Evolutionary conservation across 371 early-diverging fungal genomes (phyloP).

Genomic region (Mucor saturninus): DNA sequence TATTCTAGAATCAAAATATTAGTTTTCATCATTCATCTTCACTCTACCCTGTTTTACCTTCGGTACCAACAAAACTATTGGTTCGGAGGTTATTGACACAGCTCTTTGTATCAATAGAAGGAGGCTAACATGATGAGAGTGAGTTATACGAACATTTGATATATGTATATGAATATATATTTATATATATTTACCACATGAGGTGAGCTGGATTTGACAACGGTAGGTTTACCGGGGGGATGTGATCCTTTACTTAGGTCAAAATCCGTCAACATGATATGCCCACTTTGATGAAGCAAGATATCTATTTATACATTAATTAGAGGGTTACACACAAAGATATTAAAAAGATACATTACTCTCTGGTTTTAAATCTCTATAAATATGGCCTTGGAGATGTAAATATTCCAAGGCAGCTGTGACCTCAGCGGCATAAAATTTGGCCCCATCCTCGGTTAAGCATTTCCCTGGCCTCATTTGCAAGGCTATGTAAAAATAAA

Average conservation of each 20-base stretch:
- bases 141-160: background rate
- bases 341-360: conserved; percentile 61
- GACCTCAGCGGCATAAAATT: conserved; percentile 99
- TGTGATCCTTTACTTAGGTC: conserved; percentile 88
- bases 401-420: conserved; percentile 93
- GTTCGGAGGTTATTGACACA: conserved; percentile 86
- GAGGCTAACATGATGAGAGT: conserved; percentile 37
- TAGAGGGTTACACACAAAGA: conserved; percentile 3
- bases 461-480: conserved; percentile 88
- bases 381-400: conserved; percentile 96
- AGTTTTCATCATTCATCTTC: background rate
- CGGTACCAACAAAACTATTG: conserved; percentile 95
- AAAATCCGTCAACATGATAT: conserved; percentile 95
- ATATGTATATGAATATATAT: background rate
- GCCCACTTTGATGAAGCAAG: conserved; percentile 87
- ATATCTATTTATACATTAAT: conserved; percentile 66
- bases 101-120: conserved; percentile 80
- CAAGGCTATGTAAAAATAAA: conserved; percentile 52
- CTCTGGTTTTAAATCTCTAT: conserved; percentile 99
- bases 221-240: conserved; percentile 71
- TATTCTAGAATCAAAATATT: conserved; percentile 63
- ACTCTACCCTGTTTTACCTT: conserved; percentile 47
- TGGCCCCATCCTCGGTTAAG: conserved; percentile 85
- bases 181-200: conserved; percentile 33
- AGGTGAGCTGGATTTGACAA: conserved; percentile 67